Percentiles rank a stretch among this genome's conserved stretches.
phyloP scores from a whole-genome alignment of 805 yeast genomes.

The Starmerella apis region DNA sequence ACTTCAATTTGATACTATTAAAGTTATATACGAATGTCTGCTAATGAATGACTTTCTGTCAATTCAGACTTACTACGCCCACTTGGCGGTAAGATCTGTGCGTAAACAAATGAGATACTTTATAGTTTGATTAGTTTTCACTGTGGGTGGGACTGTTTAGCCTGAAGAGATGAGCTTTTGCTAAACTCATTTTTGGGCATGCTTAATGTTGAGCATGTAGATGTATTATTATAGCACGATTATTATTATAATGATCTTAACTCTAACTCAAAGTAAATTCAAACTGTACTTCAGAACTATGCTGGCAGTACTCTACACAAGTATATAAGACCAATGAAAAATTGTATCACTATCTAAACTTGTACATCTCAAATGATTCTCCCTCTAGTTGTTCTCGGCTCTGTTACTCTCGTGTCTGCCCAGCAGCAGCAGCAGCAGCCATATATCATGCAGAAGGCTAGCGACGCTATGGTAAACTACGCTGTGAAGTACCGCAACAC shows the following conservation, averaged over 20 bases:
- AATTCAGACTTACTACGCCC: too few relatives aligned
- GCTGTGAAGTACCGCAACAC: slow-evolving; percentile 20
- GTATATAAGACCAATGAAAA: too few relatives aligned
- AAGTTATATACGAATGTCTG: too few relatives aligned
- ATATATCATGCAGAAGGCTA: slow-evolving; percentile 20
- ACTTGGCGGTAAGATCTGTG: too few relatives aligned
- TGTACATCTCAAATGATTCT: slow-evolving; percentile 8
- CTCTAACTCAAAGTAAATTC: neutral
- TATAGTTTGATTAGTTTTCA: neutral
- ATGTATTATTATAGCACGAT: neutral
- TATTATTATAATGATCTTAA: neutral
- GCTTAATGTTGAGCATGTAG: neutral
- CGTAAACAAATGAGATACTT: too few relatives aligned
- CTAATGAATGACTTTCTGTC: too few relatives aligned
- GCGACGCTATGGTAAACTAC: slow-evolving; percentile 18
- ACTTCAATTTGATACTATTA: too few relatives aligned
- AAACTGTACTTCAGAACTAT: too few relatives aligned
- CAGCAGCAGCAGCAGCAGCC: slow-evolving; percentile 19
- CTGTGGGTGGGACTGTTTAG: too few relatives aligned
- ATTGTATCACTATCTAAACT: neutral
- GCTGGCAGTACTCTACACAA: too few relatives aligned
- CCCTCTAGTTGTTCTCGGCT: slow-evolving; percentile 10
- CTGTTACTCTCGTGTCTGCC: slow-evolving; percentile 13
- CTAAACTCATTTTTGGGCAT: neutral
- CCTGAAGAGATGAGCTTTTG: neutral